Base-by-base conservation (phyloP, 2,329 filamentous ascomycete species). In the Neopestalotiopsis sp. region DNA sequence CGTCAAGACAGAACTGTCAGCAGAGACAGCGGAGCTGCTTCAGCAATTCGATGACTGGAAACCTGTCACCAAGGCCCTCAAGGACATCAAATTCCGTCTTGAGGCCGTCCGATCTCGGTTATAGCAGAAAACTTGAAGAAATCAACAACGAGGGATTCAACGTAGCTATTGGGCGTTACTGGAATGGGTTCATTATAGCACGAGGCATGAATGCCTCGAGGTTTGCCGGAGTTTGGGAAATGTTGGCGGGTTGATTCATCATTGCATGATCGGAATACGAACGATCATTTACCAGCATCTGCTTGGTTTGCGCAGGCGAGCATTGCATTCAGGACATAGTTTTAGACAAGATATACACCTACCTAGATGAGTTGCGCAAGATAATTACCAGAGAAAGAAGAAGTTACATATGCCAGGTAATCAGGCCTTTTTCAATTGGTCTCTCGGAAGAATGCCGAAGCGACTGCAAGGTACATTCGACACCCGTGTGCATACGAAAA, bases 31-130 rank as follows among this genome's bases (percentile, higher is more conserved):
- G 70, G 89, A 94, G 76, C 81, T 99, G 65, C 83, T 99, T n/a
- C 86, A 85, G 70, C 90, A 97, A 79, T 99, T 98, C 80, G 95
- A 98, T 78, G 90, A 93, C 66, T 99, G 96, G 96, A 95, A 92
- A 77, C 96, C 96, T 0, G 87, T 86, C 0, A 97, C 91, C 7
- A 99, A 98, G 83, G 93, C 93, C 58, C 82, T 99, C 69, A 97
- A 96, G 82, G 96, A 99, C 80, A 95, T 99, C 61, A 97, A 97
- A 80, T 98, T 97, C 80, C 87, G 96, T 71, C 84, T 99, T 24
- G 96, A 98, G 82, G 95, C 92, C 2, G 93, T 99, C 59, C 88
- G 94, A 76, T 97, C 94, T 62, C 97, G 94, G 81, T 83, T 98
- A 24, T 90, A 79, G 68, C 24, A 17, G 45, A 24, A n/a, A 59